Evolutionary conservation across 2,329 filamentous ascomycete genomes (phyloP), one percentile per base, ranked within the genome.

Genomic region (Aspergillus sclerotialis): DNA sequence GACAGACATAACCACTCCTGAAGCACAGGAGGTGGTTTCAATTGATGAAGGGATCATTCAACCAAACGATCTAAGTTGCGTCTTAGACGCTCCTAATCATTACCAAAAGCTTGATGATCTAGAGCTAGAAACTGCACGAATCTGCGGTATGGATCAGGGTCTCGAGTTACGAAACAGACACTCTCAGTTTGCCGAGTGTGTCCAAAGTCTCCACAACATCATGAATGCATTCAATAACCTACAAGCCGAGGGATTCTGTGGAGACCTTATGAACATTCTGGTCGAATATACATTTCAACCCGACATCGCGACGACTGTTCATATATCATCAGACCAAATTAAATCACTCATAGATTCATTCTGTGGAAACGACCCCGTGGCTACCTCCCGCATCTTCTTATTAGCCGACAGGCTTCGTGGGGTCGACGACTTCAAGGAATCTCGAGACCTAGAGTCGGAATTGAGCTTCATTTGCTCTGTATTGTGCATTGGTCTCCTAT

Each of bases 401-500:
- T n/a, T n/a, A n/a, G n/a, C n/a, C n/a, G n/a, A n/a, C n/a, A n/a
- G n/a, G n/a, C n/a, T n/a, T n/a, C n/a, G n/a, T n/a, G n/a, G n/a
- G n/a, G n/a, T n/a, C n/a, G n/a, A n/a, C n/a, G n/a, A n/a, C n/a
- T n/a, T n/a, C n/a, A n/a, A n/a, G n/a, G n/a, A n/a, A n/a, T n/a
- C n/a, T n/a, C n/a, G n/a, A n/a, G n/a, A n/a, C n/a, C n/a, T n/a
- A n/a, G n/a, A n/a, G n/a, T 23, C 19, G 19, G 19, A 23, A 23
- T 23, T 23, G 19, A n/a, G 6, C 10, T 23, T 23, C 19, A 23
- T 37, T 1, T 18, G 29, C 18, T 18, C 30, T 7, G 18, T 31
- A 2, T 18, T 37, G 10, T 17, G 28, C 16, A 5, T 37, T 14
- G 33, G 37, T 3, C 33, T 39, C 8, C 9, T 42, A 5, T 32